phyloP scores from a whole-genome alignment of 148 eudicot species.

The Fagopyrum homotropicum region DNA sequence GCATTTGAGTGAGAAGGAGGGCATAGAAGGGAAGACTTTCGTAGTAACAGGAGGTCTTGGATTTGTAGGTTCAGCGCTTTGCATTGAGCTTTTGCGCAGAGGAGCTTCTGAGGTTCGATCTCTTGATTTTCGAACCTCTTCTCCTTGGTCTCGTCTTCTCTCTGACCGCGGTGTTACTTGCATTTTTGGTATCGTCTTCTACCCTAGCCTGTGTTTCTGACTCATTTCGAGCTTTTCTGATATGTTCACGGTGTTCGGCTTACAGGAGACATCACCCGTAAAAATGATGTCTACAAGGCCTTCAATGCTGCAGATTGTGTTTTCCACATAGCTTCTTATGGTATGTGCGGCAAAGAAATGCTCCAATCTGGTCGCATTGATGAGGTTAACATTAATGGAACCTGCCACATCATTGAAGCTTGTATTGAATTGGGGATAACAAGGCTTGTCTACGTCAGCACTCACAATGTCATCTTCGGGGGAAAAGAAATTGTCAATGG shows the following conservation, averaged over 20 bases:
- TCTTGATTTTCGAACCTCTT: constrained; percentile 44
- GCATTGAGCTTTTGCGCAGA: constrained; percentile 61
- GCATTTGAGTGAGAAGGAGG: constrained; percentile 91
- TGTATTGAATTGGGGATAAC: constrained; percentile 57
- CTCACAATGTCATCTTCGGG: constrained; percentile 77
- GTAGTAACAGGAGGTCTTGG: constrained; percentile 83
- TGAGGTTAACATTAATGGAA: constrained; percentile 69
- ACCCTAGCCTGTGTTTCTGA: background rate
- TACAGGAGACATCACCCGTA: constrained; percentile 56
- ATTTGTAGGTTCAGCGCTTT: constrained; percentile 75
- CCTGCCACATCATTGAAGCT: constrained; percentile 67
- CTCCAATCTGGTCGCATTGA: constrained; percentile 79
- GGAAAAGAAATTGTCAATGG: constrained; percentile 85
- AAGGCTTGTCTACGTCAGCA: constrained; percentile 89
- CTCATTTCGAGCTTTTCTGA: background rate
- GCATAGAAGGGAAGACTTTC: constrained; percentile 68
- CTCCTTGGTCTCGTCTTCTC: constrained; percentile 52
- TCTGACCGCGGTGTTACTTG: constrained; percentile 28
- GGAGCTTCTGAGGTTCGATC: constrained; percentile 65
- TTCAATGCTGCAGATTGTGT: constrained; percentile 81
- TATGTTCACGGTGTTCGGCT: background rate
- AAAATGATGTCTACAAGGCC: constrained; percentile 66
- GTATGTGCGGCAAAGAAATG: constrained; percentile 98
- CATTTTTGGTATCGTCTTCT: constrained; percentile 31
- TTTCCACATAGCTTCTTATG: constrained; percentile 89